A percentile compares a stretch with the other conserved stretches of the same genome.
phyloP scores from a whole-genome alignment of 257 asterid species.

The Capsicum rhomboideum region DNA sequence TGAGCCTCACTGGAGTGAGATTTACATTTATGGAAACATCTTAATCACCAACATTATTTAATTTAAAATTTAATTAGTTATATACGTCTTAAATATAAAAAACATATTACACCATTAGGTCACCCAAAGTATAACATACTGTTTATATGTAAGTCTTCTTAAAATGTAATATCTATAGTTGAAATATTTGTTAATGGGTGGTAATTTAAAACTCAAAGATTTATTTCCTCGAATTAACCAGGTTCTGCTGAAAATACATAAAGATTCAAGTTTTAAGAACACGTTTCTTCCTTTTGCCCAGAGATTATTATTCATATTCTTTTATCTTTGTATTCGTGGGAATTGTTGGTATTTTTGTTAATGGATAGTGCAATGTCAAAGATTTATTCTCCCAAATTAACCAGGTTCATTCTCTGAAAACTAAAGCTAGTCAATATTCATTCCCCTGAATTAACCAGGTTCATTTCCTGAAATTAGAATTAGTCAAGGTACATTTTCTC shows the following conservation, averaged over 20 bases:
- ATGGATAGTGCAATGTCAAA: not conserved
- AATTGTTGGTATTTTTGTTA: not conserved
- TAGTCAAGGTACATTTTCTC: not conserved
- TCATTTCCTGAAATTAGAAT: not conserved
- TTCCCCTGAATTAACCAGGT: too few species aligned
- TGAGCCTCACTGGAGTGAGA: conserved; percentile 19
- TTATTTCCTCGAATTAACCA: not conserved
- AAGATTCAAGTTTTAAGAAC: too few species aligned
- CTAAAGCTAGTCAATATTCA: too few species aligned
- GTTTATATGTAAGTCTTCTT: not conserved
- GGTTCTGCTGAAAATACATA: not conserved
- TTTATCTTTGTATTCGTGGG: too few species aligned
- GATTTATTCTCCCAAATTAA: not conserved
- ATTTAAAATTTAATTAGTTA: not conserved
- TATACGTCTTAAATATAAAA: not conserved
- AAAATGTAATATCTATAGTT: not conserved
- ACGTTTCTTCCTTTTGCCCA: too few species aligned
- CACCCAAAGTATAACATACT: not conserved
- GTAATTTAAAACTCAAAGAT: not conserved
- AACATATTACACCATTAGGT: not conserved
- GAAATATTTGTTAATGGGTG: not conserved
- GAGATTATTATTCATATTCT: too few species aligned
- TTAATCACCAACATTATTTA: not conserved
- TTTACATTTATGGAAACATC: conserved; percentile 14
- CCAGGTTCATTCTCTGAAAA: not conserved